Evolutionary conservation across 2,329 filamentous ascomycete species (phyloP), one percentile per base, ranked within the genome.

Genomic region (Neofusicoccum umdonicola): DNA sequence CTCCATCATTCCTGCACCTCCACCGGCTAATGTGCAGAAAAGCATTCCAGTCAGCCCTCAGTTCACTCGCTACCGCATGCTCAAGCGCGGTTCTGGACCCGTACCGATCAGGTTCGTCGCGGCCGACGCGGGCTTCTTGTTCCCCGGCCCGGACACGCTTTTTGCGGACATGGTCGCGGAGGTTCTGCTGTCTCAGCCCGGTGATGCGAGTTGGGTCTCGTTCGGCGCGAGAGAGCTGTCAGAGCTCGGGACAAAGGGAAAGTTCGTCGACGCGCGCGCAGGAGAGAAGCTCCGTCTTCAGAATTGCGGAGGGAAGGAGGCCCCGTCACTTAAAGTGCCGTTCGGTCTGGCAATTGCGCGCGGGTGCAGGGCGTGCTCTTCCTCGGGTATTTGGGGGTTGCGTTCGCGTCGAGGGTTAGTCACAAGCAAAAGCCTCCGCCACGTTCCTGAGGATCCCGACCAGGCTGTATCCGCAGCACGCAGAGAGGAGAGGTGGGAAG

Each of bases 1-100:
- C 81, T 99, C 95, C 93, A 98, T 98, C 94, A 98, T 97, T 75
- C 95, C 95, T 71, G 95, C 95, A 79, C 92, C 92, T 76, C 95
- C 95, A 76, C 95, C 95, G 77, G 95, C 95, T 96, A 71, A 71
- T 44, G 45, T 73, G 37, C 15, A 47, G 39, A 22, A 48, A 22
- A 54, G 8, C 27, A n/a, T 11, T 4, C 22, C 27, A 37, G 22
- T 54, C 31, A 50, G 41, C 50, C 3, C 27, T 31, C 27, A 31
- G 6, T 1, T 31, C 27, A 31, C 27, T 31, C 27, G 6, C 27
- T 31, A 31, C 27, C 27, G 27, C 4, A 31, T 7, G 27, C 6
- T 7, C 27, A 31, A 0, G 13, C 47, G 27, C 41, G 17, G 11
- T 11, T 67, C 72, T 42, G 69, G 74, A 31, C 5, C 27, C 85